Evolutionary conservation across 371 early-diverging fungal species (phyloP).

Genomic region (Rhizomucor pusillus): DNA sequence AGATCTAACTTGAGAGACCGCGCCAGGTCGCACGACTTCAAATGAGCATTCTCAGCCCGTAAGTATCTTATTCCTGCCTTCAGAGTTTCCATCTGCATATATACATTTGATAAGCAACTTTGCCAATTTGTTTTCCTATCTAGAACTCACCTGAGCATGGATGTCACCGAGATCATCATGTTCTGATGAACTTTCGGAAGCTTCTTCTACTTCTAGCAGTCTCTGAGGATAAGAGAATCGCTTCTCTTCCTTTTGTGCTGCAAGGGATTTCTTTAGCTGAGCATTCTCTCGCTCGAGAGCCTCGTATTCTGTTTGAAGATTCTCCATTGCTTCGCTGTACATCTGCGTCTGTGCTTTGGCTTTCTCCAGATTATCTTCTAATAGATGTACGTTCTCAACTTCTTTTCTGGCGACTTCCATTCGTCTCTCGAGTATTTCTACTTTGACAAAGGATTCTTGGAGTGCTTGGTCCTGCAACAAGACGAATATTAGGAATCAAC

Average conservation of each 20-base stretch:
- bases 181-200: background rate
- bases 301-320: conserved; percentile 71
- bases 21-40: conserved; percentile 60
- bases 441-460: conserved; percentile 74
- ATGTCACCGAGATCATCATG: background rate
- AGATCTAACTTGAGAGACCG: conserved; percentile 36
- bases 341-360: conserved; percentile 62
- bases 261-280: conserved; percentile 53
- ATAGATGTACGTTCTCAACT: conserved; percentile 56
- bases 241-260: conserved; percentile 38
- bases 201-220: conserved; percentile 1
- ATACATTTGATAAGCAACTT: background rate
- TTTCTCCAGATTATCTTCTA: conserved; percentile 62
- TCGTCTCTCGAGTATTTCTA: conserved; percentile 77
- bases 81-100: conserved; percentile 58
- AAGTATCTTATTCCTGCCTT: conserved; percentile 73
- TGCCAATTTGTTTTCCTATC: background rate
- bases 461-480: conserved; percentile 52
- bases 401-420: conserved; percentile 67
- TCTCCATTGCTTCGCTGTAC: conserved; percentile 75
- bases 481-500: background rate
- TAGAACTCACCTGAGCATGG: background rate
- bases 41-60: conserved; percentile 77
- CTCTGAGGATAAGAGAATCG: conserved; percentile 31
- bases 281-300: conserved; percentile 62